phyloP scores from a whole-genome alignment of 805 yeast genomes.

The Kazachstania bromeliacearum region DNA sequence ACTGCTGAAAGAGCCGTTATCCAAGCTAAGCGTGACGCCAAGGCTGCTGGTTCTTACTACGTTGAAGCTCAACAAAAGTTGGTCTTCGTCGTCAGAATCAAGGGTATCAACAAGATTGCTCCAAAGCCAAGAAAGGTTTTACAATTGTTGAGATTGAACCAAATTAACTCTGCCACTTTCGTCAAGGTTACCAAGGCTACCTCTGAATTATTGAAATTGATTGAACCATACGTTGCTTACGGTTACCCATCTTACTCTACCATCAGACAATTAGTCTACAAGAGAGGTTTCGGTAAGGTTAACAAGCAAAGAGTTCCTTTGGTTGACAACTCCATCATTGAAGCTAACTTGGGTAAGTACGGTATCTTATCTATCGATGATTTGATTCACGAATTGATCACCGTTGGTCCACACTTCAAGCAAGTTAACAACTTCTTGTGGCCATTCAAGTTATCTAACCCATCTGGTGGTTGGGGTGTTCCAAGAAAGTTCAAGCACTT shows the following conservation, averaged over 20 bases:
- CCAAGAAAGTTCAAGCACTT: conserved; percentile 94
- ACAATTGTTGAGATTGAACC: conserved; percentile 86
- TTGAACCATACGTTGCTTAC: conserved; percentile 94
- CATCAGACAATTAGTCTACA: conserved; percentile 87
- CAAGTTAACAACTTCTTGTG: conserved; percentile 97
- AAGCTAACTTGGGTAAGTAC: conserved; percentile 82
- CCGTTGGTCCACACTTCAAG: conserved; percentile 97
- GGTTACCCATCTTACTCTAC: conserved; percentile 94
- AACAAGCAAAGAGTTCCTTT: conserved; percentile 92
- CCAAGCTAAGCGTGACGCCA: conserved; percentile 86
- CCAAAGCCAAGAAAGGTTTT: conserved; percentile 99
- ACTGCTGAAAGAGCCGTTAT: conserved; percentile 84
- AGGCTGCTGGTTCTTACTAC: conserved; percentile 88
- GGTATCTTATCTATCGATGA: conserved; percentile 89
- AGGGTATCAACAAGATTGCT: conserved; percentile 98
- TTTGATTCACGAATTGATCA: conserved; percentile 90
- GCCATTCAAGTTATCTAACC: conserved; percentile 96
- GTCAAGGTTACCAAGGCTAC: conserved; percentile 95
- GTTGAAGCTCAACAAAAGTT: conserved; percentile 92
- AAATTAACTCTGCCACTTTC: conserved; percentile 91
- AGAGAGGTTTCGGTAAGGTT: conserved; percentile 96
- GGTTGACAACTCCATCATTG: conserved; percentile 80
- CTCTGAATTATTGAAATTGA: conserved; percentile 80
- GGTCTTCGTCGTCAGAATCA: conserved; percentile 94
- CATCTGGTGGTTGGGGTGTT: conserved; percentile 96